Conservation (phyloP, 192 early-diverging fungal genomes). For the Dissophora globulifera region DNA sequence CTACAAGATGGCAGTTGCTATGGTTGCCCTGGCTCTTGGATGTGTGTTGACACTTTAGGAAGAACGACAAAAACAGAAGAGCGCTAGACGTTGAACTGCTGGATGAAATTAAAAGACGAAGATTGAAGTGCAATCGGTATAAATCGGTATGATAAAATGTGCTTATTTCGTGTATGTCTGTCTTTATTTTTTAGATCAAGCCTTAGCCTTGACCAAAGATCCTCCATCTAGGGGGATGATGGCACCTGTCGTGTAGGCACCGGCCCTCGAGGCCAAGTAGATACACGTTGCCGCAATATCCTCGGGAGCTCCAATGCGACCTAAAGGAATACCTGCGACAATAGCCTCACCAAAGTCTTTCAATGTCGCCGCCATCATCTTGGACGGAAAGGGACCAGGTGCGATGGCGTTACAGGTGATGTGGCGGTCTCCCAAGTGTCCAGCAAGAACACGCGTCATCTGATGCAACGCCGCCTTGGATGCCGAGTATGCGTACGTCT, state of each 20-base stretch:
- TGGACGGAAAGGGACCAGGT: conserved; percentile 78
- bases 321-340: conserved; percentile 68
- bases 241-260: conserved; percentile 85
- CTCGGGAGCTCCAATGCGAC: conserved; percentile 80
- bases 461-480: conserved; percentile 89
- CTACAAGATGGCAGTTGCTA: conserved; percentile 8
- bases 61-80: too few species aligned
- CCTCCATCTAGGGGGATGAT: conserved; percentile 91
- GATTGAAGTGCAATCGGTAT: too few species aligned
- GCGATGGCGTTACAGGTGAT: conserved; percentile 78
- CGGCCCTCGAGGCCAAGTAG: conserved; percentile 78
- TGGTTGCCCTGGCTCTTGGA: conserved; percentile 10
- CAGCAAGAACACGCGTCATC: conserved; percentile 74
- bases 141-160: too few species aligned
- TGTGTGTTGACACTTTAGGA: conserved; percentile 9
- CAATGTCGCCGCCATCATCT: conserved; percentile 82
- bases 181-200: too few species aligned
- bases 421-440: conserved; percentile 66
- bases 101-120: too few species aligned
- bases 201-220: conserved; percentile 55
- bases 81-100: too few species aligned
- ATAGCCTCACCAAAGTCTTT: conserved; percentile 66
- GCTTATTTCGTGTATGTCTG: too few species aligned
- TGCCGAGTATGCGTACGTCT: conserved; percentile 79
- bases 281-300: conserved; percentile 92